Evolutionary conservation across 331 rosid species (phyloP), one percentile per base, ranked within the genome.

Genomic region (Acacia concinna): DNA sequence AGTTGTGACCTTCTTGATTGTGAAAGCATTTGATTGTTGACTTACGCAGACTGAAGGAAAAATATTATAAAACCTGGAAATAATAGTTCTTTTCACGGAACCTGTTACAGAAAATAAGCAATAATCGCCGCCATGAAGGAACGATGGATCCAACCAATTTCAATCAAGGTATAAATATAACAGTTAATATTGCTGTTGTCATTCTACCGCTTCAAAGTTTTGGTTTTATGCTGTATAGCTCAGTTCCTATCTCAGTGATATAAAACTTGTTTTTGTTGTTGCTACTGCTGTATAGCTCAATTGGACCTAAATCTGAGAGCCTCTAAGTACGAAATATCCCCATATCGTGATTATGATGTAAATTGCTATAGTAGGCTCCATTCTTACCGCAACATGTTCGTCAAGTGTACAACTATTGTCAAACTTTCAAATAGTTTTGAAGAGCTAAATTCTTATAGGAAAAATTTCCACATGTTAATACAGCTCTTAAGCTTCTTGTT

Each of bases 41-140:
- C 25, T 49, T 68, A 25, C 46, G 27, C 71, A 21, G 47, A 28
- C 41, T 71, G 30, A 15, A 60, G 54, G 79, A 74, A 40, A 68
- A 81, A 66, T 46, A 88, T 87, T 94, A 87, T 80, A 71, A 85
- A 89, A 78, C 77, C 81, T 28, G 81, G 88, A 54, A 84, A 78
- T 65, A 86, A 78, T 31, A 59, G 81, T 73, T 62, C 73, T 74
- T 38, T 73, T 79, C 79, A 73, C 57, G 85, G 77, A 82, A 51
- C 57, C 67, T 64, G 13, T 23, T 51, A 32, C 18, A 78, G 38
- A 74, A 74, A 78, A 51, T 85, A 78, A 71, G 68, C 70, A 38
- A 66, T 59, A 57, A 64, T 74, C 51, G 12, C 80, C 28, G 51
- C 79, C 73, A 28, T 76, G 72, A 84, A 69, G 68, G 83, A 83